phyloP scores from a whole-genome alignment of 2,329 filamentous ascomycete species.

The Phoma sp. region DNA sequence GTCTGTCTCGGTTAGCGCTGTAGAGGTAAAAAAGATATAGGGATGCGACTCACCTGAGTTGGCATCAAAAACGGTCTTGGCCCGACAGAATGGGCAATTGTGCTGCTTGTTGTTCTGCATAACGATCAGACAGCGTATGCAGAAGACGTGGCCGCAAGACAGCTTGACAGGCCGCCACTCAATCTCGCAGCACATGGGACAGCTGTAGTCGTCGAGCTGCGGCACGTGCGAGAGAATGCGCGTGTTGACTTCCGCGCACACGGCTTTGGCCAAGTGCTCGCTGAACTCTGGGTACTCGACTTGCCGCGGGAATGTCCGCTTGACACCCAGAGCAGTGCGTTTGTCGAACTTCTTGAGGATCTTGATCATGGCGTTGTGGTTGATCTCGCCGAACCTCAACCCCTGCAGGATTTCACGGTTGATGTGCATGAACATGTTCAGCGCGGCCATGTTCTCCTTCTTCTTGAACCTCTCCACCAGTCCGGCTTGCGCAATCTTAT shows the following conservation, averaged over 20 bases:
- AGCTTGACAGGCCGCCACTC: conserved; percentile 84
- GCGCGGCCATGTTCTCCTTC: conserved; percentile 68
- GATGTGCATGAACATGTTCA: conserved; percentile 73
- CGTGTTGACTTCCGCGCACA: conserved; percentile 76
- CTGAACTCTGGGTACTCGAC: conserved; percentile 66
- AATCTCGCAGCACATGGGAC: conserved; percentile 80
- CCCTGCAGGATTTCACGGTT: conserved; percentile 81
- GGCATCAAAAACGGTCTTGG: conserved; percentile 73
- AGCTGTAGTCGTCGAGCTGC: conserved; percentile 83
- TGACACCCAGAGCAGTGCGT: conserved; percentile 75
- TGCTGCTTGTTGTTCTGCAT: conserved; percentile 75
- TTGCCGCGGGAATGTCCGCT: conserved; percentile 66
- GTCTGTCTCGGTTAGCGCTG: conserved; percentile 53
- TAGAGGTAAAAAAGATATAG: no score
- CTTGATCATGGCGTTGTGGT: conserved; percentile 77
- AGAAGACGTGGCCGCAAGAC: conserved; percentile 78
- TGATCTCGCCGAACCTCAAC: conserved; percentile 84
- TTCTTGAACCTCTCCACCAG: conserved; percentile 70
- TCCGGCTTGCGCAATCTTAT: conserved; percentile 67
- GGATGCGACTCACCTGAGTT: conserved; percentile 69
- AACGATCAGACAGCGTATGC: conserved; percentile 82
- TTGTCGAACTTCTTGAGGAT: conserved; percentile 95
- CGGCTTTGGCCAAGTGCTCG: conserved; percentile 73
- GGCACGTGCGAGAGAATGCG: conserved; percentile 78
- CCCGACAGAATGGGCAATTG: conserved; percentile 78